Conservation (phyloP, 768 basidiomycete species). For the Peribolospora kevripleyi region DNA sequence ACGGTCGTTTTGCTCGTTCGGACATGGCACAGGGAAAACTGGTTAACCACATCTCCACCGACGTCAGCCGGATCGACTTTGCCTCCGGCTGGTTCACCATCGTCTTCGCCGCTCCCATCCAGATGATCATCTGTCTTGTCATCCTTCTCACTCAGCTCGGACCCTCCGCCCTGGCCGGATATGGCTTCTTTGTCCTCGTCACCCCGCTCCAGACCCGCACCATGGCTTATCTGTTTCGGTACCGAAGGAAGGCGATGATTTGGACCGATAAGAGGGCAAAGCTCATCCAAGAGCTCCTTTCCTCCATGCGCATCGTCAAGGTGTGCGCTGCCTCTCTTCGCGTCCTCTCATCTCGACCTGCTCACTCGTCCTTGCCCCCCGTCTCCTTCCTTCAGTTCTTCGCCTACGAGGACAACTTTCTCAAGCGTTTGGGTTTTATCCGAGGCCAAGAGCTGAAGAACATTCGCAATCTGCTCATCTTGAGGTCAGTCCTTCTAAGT, state of each 20-base stretch:
- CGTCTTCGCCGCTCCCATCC: conserved; percentile 28
- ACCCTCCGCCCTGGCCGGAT: conserved; percentile 31
- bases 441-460: conserved; percentile 47
- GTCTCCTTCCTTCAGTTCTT: neutral
- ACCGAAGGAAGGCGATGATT: conserved; percentile 48
- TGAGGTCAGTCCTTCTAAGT: neutral
- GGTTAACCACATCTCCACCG: conserved; percentile 80
- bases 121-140: conserved; percentile 49
- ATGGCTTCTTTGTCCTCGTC: conserved; percentile 39
- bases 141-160: conserved; percentile 53
- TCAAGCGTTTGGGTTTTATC: conserved; percentile 44
- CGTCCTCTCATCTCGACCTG: too few species aligned
- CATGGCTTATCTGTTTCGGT: conserved; percentile 46
- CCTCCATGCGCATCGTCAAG: conserved; percentile 79
- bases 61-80: conserved; percentile 79
- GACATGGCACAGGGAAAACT: conserved; percentile 33
- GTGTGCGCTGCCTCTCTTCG: conserved; percentile 27
- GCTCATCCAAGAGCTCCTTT: conserved; percentile 64
- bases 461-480: conserved; percentile 18
- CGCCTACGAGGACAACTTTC: conserved; percentile 32
- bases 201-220: conserved; percentile 47
- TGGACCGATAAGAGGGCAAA: conserved; percentile 81
- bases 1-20: conserved; percentile 10
- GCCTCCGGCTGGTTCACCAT: conserved; percentile 23
- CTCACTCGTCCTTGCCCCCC: neutral